Percentiles rank a stretch among this genome's conserved stretches.
Evolutionary conservation across 2,329 filamentous ascomycete species (phyloP).

Genomic region (Chaetothyriales sp.): DNA sequence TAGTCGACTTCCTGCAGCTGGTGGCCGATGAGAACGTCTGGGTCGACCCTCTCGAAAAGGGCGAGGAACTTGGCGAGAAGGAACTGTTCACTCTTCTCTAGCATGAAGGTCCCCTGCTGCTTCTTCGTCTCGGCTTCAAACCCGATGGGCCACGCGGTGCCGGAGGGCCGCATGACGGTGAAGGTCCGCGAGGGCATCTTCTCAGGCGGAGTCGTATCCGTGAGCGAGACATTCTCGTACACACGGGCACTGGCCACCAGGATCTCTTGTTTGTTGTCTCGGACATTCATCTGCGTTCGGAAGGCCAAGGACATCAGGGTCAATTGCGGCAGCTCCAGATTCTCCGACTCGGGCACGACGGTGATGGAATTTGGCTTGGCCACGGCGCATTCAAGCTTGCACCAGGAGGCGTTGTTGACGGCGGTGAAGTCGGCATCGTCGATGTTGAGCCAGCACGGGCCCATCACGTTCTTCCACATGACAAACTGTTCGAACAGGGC

Average conservation of each 20-base stretch:
- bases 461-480: conserved; percentile 97
- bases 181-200: conserved; percentile 82
- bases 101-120: conserved; percentile 62
- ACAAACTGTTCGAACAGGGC: conserved; percentile 96
- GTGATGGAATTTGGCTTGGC: conserved; percentile 64
- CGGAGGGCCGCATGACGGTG: conserved; percentile 74
- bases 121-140: conserved; percentile 52
- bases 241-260: conserved; percentile 80
- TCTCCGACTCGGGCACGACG: conserved; percentile 62
- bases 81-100: conserved; percentile 72
- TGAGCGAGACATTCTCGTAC: conserved; percentile 79
- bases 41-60: conserved; percentile 74
- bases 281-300: conserved; percentile 74
- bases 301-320: conserved; percentile 93
- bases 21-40: conserved; percentile 86
- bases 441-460: conserved; percentile 92
- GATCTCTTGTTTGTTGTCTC: conserved; percentile 94
- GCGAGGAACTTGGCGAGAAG: conserved; percentile 81
- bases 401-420: conserved; percentile 88
- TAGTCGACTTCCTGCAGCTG: conserved; percentile 96
- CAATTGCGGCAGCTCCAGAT: conserved; percentile 67
- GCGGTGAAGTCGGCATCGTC: conserved; percentile 69
- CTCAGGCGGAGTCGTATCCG: conserved; percentile 76
- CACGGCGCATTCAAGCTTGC: conserved; percentile 82
- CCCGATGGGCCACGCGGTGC: conserved; percentile 63